These are phyloP conservation scores for Gymnopilus junonius DNA, from an alignment of 768 basidiomycete species.

Conservation along the genomic window DNA sequence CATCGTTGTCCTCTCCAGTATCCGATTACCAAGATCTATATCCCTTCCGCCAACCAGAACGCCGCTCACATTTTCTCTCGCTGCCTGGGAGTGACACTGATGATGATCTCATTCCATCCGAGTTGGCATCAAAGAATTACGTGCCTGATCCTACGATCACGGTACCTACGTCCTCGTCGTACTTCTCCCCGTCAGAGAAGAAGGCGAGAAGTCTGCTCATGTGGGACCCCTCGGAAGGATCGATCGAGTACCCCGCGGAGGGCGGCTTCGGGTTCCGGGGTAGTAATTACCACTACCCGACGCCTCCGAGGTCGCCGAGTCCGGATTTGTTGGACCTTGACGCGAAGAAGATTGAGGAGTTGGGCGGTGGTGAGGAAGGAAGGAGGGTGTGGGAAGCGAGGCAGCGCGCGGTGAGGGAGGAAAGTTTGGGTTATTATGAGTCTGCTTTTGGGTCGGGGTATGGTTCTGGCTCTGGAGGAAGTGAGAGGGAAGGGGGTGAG, in stretches of 20 bases:
- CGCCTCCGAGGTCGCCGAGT: slow-evolving; percentile 44
- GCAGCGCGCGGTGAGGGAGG: slow-evolving; percentile 28
- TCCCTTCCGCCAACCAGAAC: not conserved
- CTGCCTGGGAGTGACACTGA: slow-evolving; percentile 40
- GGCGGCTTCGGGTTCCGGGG: slow-evolving; percentile 28
- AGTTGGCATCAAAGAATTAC: slow-evolving; percentile 28
- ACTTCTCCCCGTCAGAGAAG: not conserved
- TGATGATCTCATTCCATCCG: slow-evolving; percentile 33
- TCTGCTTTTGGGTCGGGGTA: slow-evolving; percentile 20
- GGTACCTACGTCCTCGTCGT: slow-evolving; percentile 15
- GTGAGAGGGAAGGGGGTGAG: slow-evolving; percentile 40
- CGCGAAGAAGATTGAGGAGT: slow-evolving; percentile 24
- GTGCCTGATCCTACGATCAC: slow-evolving; percentile 22
- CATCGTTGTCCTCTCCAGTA: not conserved
- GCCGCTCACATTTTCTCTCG: slow-evolving; percentile 28
- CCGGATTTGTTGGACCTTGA: slow-evolving; percentile 44
- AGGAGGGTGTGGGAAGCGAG: slow-evolving; percentile 44
- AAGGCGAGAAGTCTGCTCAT: slow-evolving; percentile 38
- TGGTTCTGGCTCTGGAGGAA: slow-evolving; percentile 43
- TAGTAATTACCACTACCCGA: not conserved
- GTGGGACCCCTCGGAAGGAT: slow-evolving; percentile 39
- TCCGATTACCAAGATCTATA: not conserved
- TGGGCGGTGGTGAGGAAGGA: slow-evolving; percentile 45
- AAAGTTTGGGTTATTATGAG: slow-evolving; percentile 24
- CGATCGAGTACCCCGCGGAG: not conserved